A percentile compares a stretch with the other conserved stretches of the same genome.
phyloP scores from a whole-genome alignment of 2,329 filamentous ascomycete genomes.

The Cryphonectria nitschkei region DNA sequence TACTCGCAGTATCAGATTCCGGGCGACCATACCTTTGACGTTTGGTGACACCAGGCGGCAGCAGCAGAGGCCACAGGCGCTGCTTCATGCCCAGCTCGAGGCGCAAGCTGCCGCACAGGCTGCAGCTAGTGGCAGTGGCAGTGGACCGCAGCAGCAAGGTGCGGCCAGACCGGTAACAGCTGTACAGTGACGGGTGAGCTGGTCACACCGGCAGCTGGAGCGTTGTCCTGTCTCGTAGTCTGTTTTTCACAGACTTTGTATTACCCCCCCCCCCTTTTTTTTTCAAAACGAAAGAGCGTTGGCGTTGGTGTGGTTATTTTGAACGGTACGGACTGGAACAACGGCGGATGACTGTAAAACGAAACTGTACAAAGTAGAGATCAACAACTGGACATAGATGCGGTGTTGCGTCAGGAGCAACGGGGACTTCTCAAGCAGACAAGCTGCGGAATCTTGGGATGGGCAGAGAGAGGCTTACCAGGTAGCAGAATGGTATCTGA shows the following conservation, averaged over 20 bases:
- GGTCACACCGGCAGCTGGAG: background rate
- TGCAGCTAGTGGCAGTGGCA: constrained; percentile 31
- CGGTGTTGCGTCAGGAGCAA: constrained; percentile 3
- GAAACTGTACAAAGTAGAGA: constrained; percentile 15
- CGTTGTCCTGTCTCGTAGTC: constrained; percentile 6
- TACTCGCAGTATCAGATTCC: constrained; percentile 61
- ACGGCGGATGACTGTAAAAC: constrained; percentile 14
- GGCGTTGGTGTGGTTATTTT: constrained; percentile 25
- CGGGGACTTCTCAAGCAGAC: constrained; percentile 1
- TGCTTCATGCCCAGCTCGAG: constrained; percentile 32
- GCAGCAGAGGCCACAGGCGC: constrained; percentile 43
- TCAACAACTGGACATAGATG: constrained; percentile 17
- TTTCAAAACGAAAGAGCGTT: constrained; percentile 24
- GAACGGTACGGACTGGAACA: constrained; percentile 9
- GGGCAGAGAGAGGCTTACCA: constrained; percentile 2
- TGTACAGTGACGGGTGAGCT: constrained; percentile 28
- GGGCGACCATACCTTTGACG: constrained; percentile 60
- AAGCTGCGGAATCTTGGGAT: background rate
- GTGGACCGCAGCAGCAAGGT: constrained; percentile 23
- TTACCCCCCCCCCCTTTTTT: constrained; percentile 4
- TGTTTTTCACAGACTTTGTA: constrained; percentile 24
- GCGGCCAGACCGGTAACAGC: constrained; percentile 25
- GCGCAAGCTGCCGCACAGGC: constrained; percentile 25
- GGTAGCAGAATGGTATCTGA: constrained; percentile 18
- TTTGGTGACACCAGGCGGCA: constrained; percentile 32